Evolutionary conservation across 371 early-diverging fungal genomes (phyloP), one percentile per base, ranked within the genome.

Genomic region (Mortierella sp.): DNA sequence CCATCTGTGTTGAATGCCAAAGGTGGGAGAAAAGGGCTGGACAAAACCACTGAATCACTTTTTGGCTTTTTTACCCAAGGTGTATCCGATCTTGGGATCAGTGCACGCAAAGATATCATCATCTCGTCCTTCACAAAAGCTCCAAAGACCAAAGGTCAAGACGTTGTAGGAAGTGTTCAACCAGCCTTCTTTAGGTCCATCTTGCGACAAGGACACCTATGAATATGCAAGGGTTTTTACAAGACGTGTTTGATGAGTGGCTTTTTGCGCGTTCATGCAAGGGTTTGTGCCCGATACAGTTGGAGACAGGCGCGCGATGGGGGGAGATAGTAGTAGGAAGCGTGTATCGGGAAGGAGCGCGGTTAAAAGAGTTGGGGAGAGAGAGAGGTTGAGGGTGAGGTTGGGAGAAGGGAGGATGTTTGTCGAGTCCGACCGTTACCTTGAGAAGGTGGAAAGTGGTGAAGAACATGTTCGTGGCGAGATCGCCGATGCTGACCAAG

Each of bases 81-180:
- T 66, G 52, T 62, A 62, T 30, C 46, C 60, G 13, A 67, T 54
- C 30, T 66, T 46, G 23, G 61, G 49, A 8, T 61, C 50, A 14
- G 12, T 53, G 13, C 72, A 72, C 9, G 66, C 61, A 23, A 23
- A 52, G 30, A 61, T 53, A 14, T 48, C 52, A 34, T 31, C 48
- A 39, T 56, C 62, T 12, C 27, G 12, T 26, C 72, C 72, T 34
- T 65, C 66, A 49, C 72, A 72, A 26, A 53, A 61, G 42, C 43
- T 66, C 72, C 72, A 72, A 28, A 66, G 54, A 19, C 72, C 72
- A 28, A 72, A 66, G 6, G 62, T 58, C 39, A 72, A 27, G 26
- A 58, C 46, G 38, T 61, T 51, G 34, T 65, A 72, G 0, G 63
- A 45, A 14, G 12, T 42, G 54, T 55, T 57, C 23, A 72, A 26